Percentiles rank a stretch among this genome's conserved stretches.
Conservation (phyloP, 805 yeast species). For the Scheffersomyces lignosus region DNA sequence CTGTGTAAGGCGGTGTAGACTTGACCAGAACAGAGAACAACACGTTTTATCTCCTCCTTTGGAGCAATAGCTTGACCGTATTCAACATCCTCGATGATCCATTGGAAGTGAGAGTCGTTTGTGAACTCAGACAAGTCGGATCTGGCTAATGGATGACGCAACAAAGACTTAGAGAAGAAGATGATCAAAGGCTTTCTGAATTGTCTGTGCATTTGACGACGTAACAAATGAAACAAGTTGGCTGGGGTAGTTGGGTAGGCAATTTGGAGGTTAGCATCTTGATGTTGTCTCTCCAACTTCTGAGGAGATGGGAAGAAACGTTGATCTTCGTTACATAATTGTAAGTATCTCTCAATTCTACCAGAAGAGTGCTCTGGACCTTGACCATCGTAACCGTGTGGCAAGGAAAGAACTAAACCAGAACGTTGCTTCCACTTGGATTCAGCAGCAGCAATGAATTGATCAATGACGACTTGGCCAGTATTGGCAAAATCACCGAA, state of each 20-base stretch:
- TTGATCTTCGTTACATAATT: constrained; percentile 93
- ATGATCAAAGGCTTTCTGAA: constrained; percentile 89
- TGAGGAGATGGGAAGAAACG: constrained; percentile 88
- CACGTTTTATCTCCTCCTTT: constrained; percentile 83
- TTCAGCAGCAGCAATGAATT: constrained; percentile 95
- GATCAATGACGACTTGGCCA: constrained; percentile 96
- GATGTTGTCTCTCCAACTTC: constrained; percentile 94
- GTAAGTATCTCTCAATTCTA: constrained; percentile 94
- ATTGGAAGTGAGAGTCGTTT: constrained; percentile 88
- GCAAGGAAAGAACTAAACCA: constrained; percentile 90
- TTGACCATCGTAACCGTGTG: constrained; percentile 99
- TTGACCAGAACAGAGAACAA: constrained; percentile 88
- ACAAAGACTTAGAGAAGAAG: constrained; percentile 88
- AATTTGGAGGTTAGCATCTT: constrained; percentile 96
- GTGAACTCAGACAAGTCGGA: constrained; percentile 81
- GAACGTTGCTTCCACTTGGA: constrained; percentile 99
- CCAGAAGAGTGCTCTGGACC: constrained; percentile 99
- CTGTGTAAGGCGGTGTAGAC: constrained; percentile 90
- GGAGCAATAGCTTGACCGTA: constrained; percentile 73
- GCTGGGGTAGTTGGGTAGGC: constrained; percentile 99
- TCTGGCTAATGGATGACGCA: constrained; percentile 97
- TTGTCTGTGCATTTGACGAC: constrained; percentile 99
- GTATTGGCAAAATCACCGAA: constrained; percentile 99
- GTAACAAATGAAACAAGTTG: constrained; percentile 89
- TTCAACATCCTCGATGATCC: constrained; percentile 93